Evolutionary conservation across 805 yeast species (phyloP).

Genomic region (Zygosaccharomyces rouxii): DNA sequence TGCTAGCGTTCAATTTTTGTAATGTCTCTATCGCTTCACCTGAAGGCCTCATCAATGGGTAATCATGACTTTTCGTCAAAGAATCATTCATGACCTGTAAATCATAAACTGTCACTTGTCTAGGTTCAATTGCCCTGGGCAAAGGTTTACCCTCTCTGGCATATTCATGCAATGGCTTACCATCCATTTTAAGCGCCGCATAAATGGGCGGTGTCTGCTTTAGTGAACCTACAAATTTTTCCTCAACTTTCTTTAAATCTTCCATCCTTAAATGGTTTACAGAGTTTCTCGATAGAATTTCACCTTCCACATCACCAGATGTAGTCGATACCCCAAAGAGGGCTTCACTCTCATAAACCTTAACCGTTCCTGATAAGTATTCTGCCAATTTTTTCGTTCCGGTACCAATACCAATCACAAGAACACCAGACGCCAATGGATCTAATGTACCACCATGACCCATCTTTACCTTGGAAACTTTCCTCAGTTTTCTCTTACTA

Average conservation of each 20-base stretch:
- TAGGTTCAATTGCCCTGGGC: slow-evolving; percentile 74
- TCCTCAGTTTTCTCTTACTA: slow-evolving; percentile 48
- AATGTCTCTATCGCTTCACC: slow-evolving; percentile 26
- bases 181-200: slow-evolving; percentile 91
- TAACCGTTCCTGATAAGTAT: slow-evolving; percentile 69
- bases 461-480: slow-evolving; percentile 64
- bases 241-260: slow-evolving; percentile 45
- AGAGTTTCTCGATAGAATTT: slow-evolving; percentile 55
- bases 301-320: slow-evolving; percentile 91
- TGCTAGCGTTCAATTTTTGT: slow-evolving; percentile 42
- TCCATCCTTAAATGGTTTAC: slow-evolving; percentile 54
- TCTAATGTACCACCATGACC: slow-evolving; percentile 99
- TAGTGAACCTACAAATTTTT: slow-evolving; percentile 72
- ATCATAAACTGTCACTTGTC: slow-evolving; percentile 60
- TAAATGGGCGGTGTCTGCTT: slow-evolving; percentile 92
- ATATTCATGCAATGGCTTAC: slow-evolving; percentile 89
- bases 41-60: slow-evolving; percentile 40
- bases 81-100: slow-evolving; percentile 49
- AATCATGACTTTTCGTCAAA: slow-evolving; percentile 53
- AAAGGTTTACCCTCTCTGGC: slow-evolving; percentile 84
- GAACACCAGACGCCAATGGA: slow-evolving; percentile 91
- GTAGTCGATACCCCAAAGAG: slow-evolving; percentile 87
- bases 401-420: slow-evolving; percentile 84
- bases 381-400: slow-evolving; percentile 81
- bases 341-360: slow-evolving; percentile 79